Percentiles rank a stretch among this genome's conserved stretches.
Evolutionary conservation across 305 asterid species (phyloP).

Genomic region (Plantago rigida): DNA sequence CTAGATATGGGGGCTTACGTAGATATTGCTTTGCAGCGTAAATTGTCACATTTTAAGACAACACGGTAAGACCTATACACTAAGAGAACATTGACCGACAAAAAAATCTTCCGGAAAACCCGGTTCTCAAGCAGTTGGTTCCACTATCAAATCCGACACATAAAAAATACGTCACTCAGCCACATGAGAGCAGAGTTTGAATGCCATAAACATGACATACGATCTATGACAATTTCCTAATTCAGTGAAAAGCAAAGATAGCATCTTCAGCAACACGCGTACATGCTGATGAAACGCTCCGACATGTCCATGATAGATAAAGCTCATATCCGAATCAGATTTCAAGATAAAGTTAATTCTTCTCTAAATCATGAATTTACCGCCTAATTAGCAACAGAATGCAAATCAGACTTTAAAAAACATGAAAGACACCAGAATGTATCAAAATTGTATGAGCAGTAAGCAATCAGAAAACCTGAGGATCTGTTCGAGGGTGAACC

Average conservation of each 20-base stretch:
- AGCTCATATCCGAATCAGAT: too few relatives aligned
- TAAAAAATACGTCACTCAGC: constrained; percentile 6
- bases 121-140: constrained; percentile 16
- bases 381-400: not conserved
- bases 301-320: not conserved
- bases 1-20: constrained; percentile 15
- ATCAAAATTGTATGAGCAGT: not conserved
- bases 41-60: constrained; percentile 11
- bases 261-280: not conserved
- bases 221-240: constrained; percentile 13
- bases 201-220: constrained; percentile 15
- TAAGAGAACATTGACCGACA: constrained; percentile 20
- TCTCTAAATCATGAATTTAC: not conserved
- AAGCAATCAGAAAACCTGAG: constrained; percentile 51
- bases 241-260: not conserved
- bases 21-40: constrained; percentile 14
- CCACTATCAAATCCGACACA: constrained; percentile 11
- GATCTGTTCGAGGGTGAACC: constrained; percentile 91
- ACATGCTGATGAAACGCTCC: not conserved
- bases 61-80: constrained; percentile 19
- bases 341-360: not conserved
- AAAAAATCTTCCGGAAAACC: constrained; percentile 13
- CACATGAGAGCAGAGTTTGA: constrained; percentile 16
- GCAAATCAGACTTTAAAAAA: not conserved
- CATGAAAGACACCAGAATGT: constrained; percentile 1